phyloP scores from a whole-genome alignment of 2,329 filamentous ascomycete genomes.

The Talaromyces piceae region DNA sequence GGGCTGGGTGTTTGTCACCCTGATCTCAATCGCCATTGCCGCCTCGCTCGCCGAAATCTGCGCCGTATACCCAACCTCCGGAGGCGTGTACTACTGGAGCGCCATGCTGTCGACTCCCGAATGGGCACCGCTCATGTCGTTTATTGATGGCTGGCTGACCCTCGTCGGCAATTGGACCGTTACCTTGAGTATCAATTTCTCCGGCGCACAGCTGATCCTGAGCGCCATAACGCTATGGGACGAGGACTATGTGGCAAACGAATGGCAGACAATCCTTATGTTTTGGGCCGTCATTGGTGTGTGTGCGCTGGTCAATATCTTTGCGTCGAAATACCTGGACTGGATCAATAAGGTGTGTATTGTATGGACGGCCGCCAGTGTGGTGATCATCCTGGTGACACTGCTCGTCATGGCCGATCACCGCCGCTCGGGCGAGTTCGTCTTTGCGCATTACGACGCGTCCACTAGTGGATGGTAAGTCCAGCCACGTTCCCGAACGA shows the following conservation, averaged over 20 bases:
- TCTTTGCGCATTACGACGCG: constrained; percentile 63
- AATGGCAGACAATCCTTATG: constrained; percentile 62
- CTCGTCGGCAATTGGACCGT: constrained; percentile 68
- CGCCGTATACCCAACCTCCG: constrained; percentile 60
- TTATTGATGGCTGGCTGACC: constrained; percentile 65
- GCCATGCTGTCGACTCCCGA: constrained; percentile 59
- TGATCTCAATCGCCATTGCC: constrained; percentile 57
- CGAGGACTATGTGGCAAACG: constrained; percentile 59
- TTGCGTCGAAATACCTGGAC: constrained; percentile 55
- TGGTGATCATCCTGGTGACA: constrained; percentile 60
- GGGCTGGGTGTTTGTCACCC: constrained; percentile 60
- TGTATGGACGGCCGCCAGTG: constrained; percentile 60
- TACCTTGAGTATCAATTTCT: constrained; percentile 61
- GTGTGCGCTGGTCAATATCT: constrained; percentile 59
- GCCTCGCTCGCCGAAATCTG: constrained; percentile 63
- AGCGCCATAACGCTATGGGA: constrained; percentile 62
- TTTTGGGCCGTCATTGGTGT: constrained; percentile 66
- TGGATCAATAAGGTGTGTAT: constrained; percentile 67
- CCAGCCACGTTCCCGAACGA: neutral
- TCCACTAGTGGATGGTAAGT: constrained; percentile 54
- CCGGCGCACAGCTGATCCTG: constrained; percentile 62
- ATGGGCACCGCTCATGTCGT: constrained; percentile 60
- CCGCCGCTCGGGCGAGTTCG: constrained; percentile 53
- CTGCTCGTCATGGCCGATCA: constrained; percentile 55
- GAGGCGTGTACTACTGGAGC: constrained; percentile 65